Evolutionary conservation across 495 filamentous ascomycete species (phyloP).

Genomic region (Penicillium goetzii): DNA sequence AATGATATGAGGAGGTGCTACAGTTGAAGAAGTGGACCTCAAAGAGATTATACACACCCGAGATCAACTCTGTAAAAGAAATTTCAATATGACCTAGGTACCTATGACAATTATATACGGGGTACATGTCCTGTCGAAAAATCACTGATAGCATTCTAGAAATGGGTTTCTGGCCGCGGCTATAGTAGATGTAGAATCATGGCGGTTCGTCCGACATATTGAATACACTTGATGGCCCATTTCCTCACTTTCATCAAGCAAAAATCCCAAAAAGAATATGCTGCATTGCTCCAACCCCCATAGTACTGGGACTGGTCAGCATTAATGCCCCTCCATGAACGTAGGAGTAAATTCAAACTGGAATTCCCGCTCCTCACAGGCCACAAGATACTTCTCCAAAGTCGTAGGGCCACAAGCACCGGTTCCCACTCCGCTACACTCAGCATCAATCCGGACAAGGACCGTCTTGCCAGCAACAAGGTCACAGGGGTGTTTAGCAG

Average conservation of each 20-base stretch:
- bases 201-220: too few species aligned
- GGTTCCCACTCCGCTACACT: not conserved
- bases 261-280: too few species aligned
- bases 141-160: too few species aligned
- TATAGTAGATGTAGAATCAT: too few species aligned
- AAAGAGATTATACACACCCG: not conserved
- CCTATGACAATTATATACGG: too few species aligned
- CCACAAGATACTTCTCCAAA: not conserved
- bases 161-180: too few species aligned
- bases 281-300: too few species aligned
- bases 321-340: not conserved
- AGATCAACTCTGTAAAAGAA: not conserved
- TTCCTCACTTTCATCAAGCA: too few species aligned
- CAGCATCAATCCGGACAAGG: constrained; percentile 1
- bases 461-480: constrained; percentile 37
- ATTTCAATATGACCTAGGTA: not conserved
- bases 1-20: not conserved
- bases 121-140: too few species aligned
- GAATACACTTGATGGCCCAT: too few species aligned
- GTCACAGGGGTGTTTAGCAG: constrained; percentile 63
- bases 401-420: not conserved
- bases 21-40: not conserved
- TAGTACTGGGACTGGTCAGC: not conserved
- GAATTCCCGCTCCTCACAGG: not conserved
- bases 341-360: not conserved